Base-by-base conservation (phyloP, 164 flowering plant species). In the Malania oleifera region DNA sequence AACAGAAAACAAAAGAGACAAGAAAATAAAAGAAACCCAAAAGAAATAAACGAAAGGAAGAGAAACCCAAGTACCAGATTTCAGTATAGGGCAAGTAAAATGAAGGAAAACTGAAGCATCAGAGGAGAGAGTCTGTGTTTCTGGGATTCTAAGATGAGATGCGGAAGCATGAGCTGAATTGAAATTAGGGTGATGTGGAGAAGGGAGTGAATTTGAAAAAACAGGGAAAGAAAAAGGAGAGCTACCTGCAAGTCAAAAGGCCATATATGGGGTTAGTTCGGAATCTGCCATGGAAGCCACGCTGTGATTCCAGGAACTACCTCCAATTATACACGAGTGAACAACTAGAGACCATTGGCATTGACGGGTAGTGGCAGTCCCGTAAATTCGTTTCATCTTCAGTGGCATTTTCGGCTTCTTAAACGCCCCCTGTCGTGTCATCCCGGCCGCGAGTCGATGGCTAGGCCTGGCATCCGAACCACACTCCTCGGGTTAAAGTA, bases 41-140 rank as follows among this genome's bases (percentile, higher is more conserved):
- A n/a, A n/a, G n/a, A n/a, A n/a, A n/a, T n/a, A n/a, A n/a, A n/a
- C n/a, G 41, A 38, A 38, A 38, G 14, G 6, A 37, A 19, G 12
- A 28, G 39, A 45, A 64, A 57, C 59, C 68, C 63, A 52, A 44
- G 35, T 35, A 34, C 47, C 52, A 23, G 13, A 65, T 43, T 52
- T 54, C 47, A 31, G 15, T 9, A 22, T 5, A 31, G 46, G 43
- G 37, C 27, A 35, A 43, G 27, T 26, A 35, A 58, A 43, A 24
- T 12, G 37, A 5, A n/a, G 31, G 15, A 40, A 15, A 38, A 14
- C 28, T 5, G n/a, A n/a, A n/a, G n/a, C n/a, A n/a, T n/a, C n/a
- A n/a, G n/a, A n/a, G 52, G 48, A 44, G 11, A 19, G 13, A 44
- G 48, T 31, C 35, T 31, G 35, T 31, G 4, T 31, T 31, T 31